A percentile compares a stretch with the other conserved stretches of the same genome.
Conservation (phyloP, 371 early-diverging fungal genomes). For the Mucor lusitanicus region DNA sequence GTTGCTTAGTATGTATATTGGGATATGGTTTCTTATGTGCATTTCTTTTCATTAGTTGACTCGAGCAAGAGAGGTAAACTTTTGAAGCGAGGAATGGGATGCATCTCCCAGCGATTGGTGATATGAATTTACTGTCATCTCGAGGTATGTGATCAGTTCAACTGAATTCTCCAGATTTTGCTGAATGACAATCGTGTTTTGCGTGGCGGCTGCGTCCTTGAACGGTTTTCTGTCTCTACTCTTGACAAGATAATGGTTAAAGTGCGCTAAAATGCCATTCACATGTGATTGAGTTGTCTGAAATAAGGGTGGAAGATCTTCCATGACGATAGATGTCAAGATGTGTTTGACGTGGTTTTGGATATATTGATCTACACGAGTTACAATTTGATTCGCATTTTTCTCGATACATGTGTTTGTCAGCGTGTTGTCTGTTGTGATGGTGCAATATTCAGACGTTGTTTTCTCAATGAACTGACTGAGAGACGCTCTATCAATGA, state of each 20-base stretch:
- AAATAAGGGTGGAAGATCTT: slow-evolving; percentile 19
- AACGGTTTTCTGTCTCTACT: not conserved
- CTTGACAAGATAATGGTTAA: slow-evolving; percentile 13
- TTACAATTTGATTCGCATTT: slow-evolving; percentile 4
- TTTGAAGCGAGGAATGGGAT: not conserved
- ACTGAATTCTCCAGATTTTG: slow-evolving; percentile 1
- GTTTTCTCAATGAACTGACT: slow-evolving; percentile 21
- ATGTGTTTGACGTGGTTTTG: slow-evolving; percentile 10
- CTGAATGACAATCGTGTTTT: not conserved
- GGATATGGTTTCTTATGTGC: slow-evolving; percentile 2
- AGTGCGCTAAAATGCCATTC: slow-evolving; percentile 20
- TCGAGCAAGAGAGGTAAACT: slow-evolving; percentile 4
- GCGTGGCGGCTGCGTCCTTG: not conserved
- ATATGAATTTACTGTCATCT: slow-evolving; percentile 2
- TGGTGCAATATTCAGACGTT: not conserved
- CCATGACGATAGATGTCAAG: slow-evolving; percentile 2
- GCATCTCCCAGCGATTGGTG: slow-evolving; percentile 5
- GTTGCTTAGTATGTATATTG: not conserved
- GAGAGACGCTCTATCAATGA: slow-evolving; percentile 25
- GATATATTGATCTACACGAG: slow-evolving; percentile 17
- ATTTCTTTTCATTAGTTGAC: slow-evolving; percentile 4
- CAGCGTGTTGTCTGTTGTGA: not conserved
- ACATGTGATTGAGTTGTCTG: slow-evolving; percentile 18
- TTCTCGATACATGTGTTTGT: slow-evolving; percentile 7
- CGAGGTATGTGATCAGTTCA: not conserved